These are phyloP conservation scores for Meyerozyma elateridarum DNA, from an alignment of 1,139 yeast species.

Conservation along the genomic window DNA sequence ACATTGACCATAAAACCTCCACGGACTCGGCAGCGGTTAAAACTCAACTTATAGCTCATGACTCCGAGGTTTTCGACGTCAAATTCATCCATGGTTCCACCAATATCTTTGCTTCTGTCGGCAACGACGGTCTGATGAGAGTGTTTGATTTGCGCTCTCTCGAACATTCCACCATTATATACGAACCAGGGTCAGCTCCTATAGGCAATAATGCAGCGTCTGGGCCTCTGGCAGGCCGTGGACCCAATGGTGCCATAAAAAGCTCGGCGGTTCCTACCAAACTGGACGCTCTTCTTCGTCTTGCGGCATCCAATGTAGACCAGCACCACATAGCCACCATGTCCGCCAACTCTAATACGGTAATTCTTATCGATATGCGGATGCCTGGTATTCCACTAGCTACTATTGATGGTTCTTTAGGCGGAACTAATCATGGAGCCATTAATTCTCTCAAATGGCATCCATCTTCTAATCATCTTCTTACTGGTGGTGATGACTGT, in stretches of 20 bases:
- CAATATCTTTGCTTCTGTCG: constrained; percentile 85
- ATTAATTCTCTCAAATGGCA: constrained; percentile 83
- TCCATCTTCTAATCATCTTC: constrained; percentile 61
- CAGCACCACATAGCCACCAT: constrained; percentile 77
- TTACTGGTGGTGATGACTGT: constrained; percentile 88
- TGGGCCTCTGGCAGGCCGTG: no score
- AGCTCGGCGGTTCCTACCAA: no score
- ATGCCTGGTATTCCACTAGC: constrained; percentile 81
- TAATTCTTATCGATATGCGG: constrained; percentile 76
- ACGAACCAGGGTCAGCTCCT: constrained; percentile 48
- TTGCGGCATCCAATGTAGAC: constrained; percentile 77
- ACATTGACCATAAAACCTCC: constrained; percentile 18
- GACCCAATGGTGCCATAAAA: no score
- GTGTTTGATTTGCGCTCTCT: constrained; percentile 84
- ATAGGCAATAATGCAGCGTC: no score
- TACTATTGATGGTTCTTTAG: constrained; percentile 62
- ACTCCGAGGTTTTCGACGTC: constrained; percentile 91
- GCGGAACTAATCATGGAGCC: constrained; percentile 42
- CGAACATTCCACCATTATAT: constrained; percentile 92
- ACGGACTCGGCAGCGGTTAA: constrained; percentile 67
- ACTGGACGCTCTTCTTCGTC: constrained; percentile 64
- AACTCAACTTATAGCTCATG: constrained; percentile 95
- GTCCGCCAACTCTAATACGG: constrained; percentile 63
- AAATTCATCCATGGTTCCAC: constrained; percentile 72
- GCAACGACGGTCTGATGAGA: constrained; percentile 92